Conservation (phyloP, 108 stramenopile species). For the Skeletonema grethae region DNA sequence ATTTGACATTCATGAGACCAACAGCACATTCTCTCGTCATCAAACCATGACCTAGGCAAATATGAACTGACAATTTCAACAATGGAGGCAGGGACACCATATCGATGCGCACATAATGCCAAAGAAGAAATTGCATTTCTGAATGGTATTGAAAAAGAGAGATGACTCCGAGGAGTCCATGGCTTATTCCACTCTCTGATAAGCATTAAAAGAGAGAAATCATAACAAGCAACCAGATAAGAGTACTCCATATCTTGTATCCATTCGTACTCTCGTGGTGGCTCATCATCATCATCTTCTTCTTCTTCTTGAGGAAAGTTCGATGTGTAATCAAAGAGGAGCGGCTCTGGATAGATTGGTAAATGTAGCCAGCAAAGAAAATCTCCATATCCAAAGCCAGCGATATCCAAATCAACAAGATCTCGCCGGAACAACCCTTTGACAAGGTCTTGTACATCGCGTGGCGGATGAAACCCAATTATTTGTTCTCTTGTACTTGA, state of each 20-base stretch:
- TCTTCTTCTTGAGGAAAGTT: constrained; percentile 21
- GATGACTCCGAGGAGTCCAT: constrained; percentile 55
- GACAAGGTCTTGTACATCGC: constrained; percentile 48
- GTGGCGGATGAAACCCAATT: constrained; percentile 34
- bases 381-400: constrained; percentile 61
- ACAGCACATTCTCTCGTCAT: constrained; percentile 46
- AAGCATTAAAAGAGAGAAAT: constrained; percentile 48
- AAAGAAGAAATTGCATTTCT: constrained; percentile 31
- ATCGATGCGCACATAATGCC: constrained; percentile 47
- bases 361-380: constrained; percentile 50
- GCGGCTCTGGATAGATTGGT: constrained; percentile 30
- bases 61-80: constrained; percentile 37
- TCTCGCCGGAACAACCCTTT: constrained; percentile 50
- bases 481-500: not conserved
- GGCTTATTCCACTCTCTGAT: constrained; percentile 48
- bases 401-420: constrained; percentile 50
- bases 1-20: constrained; percentile 50
- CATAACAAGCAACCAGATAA: constrained; percentile 40
- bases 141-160: constrained; percentile 42
- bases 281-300: constrained; percentile 39
- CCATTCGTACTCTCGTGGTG: constrained; percentile 22
- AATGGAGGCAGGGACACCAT: constrained; percentile 49
- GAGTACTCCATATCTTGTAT: constrained; percentile 23
- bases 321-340: constrained; percentile 30
- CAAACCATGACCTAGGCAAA: constrained; percentile 55